Evolutionary conservation across 805 yeast genomes (phyloP).

Genomic region (Candida boleticola): DNA sequence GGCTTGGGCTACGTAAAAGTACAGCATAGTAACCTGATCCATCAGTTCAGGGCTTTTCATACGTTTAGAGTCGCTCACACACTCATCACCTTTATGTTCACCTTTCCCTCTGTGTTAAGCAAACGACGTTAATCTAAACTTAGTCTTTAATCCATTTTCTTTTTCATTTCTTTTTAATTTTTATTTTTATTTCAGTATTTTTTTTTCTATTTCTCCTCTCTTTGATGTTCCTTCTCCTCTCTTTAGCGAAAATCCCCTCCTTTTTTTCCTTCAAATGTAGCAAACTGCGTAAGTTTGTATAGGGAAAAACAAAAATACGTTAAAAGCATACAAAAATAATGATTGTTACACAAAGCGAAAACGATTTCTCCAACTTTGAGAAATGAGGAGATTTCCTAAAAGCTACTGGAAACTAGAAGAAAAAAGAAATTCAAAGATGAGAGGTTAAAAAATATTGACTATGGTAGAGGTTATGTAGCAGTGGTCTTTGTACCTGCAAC

Average conservation of each 20-base stretch:
- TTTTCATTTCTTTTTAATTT: conserved; percentile 1
- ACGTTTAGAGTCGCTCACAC: no score
- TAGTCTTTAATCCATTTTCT: neutral
- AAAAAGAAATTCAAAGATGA: neutral
- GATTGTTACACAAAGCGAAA: neutral
- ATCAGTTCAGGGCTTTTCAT: no score
- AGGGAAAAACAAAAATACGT: no score
- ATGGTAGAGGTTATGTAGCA: no score
- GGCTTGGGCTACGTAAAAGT: no score
- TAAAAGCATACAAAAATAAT: no score
- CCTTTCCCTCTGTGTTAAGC: no score
- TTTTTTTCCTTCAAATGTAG: neutral
- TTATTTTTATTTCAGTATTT: neutral
- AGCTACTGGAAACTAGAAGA: neutral
- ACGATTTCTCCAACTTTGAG: neutral
- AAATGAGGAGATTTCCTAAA: neutral
- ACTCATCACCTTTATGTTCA: no score
- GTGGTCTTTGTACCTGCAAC: no score
- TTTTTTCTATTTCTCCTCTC: neutral
- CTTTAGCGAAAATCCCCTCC: neutral
- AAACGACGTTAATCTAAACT: neutral
- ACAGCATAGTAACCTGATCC: no score
- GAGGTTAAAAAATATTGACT: no score
- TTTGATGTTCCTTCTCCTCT: neutral
- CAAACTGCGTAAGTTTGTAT: neutral